Evolutionary conservation across 139 green algal species (phyloP), one percentile per base, ranked within the genome.

Genomic region (Edaphochlamys debaryana): DNA sequence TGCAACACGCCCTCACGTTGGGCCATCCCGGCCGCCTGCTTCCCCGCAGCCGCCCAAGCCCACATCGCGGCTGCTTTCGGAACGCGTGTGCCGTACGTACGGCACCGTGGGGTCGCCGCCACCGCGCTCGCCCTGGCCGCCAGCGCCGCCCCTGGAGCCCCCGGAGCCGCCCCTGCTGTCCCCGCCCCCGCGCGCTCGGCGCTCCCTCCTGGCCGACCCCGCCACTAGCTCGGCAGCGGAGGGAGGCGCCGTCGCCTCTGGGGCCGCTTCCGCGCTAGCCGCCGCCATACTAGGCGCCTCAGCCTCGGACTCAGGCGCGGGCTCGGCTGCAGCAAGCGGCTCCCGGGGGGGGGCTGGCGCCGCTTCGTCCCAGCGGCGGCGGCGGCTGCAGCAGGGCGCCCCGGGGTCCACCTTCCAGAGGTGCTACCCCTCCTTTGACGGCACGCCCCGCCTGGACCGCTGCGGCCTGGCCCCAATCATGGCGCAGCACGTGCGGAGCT

Each of bases 71-170:
- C 56, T 80, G 73, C 73, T 80, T 17, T 48, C 32, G 25, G 38
- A 69, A 23, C 73, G 4, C 4, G 58, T 80, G 13, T 69, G 58
- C n/a, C 73, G 58, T 22, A 56, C 0, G 37, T 80, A 80, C 56
- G 1, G 17, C 22, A 23, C 20, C 11, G 7, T n/a, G 23, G 25
- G 36, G 3, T 40, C 56, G 54, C 54, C 73, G 40, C 37, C 38
- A 1, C 48, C 32, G 40, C 23, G n/a, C 2, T 48, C 70, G 4
- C n/a, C 45, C 25, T 45, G 6, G 20, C 45, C 70, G 19, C 70
- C 70, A 11, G 29, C 4, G 19, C 70, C 70, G 32, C 70, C 45
- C 56, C 23, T 19, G 20, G 20, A 19, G 7, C 50, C 50, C 20
- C 50, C 50, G 50, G 50, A 58, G 50, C 50, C 50, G 50, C 50